Conservation (phyloP, 2,329 filamentous ascomycete species). For the Alternaria triticina region DNA sequence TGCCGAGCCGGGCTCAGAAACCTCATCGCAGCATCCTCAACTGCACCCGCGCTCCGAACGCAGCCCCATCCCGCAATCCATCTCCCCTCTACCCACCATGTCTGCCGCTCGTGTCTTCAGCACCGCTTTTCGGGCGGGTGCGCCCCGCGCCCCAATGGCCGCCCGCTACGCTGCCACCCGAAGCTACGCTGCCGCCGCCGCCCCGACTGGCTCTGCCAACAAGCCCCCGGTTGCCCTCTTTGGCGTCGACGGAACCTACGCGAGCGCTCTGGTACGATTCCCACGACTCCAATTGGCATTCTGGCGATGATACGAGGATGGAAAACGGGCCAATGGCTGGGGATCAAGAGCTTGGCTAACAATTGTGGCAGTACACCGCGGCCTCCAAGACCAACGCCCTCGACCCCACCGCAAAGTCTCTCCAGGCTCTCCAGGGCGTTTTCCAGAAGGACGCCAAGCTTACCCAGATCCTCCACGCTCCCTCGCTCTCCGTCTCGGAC, state of each 20-base stretch:
- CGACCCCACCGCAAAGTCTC: slow-evolving; percentile 82
- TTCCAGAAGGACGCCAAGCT: slow-evolving; percentile 88
- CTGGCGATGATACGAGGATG: slow-evolving; percentile 28
- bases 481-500: slow-evolving; percentile 78
- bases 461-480: slow-evolving; percentile 73
- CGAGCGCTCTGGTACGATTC: slow-evolving; percentile 88
- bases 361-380: slow-evolving; percentile 80
- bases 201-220: slow-evolving; percentile 65
- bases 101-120: slow-evolving; percentile 63
- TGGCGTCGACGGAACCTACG: slow-evolving; percentile 97
- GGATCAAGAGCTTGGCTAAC: slow-evolving; percentile 29
- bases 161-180: slow-evolving; percentile 69
- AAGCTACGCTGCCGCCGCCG: slow-evolving; percentile 73
- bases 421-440: slow-evolving; percentile 72
- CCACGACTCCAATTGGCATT: slow-evolving; percentile 22
- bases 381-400: slow-evolving; percentile 86
- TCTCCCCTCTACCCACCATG: slow-evolving; percentile 56
- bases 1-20: slow-evolving; percentile 33
- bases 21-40: slow-evolving; percentile 31
- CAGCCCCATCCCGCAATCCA: slow-evolving; percentile 41
- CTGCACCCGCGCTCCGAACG: slow-evolving; percentile 26
- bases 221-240: slow-evolving; percentile 91
- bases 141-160: slow-evolving; percentile 65
- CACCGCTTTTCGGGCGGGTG: slow-evolving; percentile 63
- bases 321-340: slow-evolving; percentile 23